Percentiles rank a stretch among this genome's conserved stretches.
Evolutionary conservation across 257 asterid genomes (phyloP).

Genomic region (Solanum sitiens): DNA sequence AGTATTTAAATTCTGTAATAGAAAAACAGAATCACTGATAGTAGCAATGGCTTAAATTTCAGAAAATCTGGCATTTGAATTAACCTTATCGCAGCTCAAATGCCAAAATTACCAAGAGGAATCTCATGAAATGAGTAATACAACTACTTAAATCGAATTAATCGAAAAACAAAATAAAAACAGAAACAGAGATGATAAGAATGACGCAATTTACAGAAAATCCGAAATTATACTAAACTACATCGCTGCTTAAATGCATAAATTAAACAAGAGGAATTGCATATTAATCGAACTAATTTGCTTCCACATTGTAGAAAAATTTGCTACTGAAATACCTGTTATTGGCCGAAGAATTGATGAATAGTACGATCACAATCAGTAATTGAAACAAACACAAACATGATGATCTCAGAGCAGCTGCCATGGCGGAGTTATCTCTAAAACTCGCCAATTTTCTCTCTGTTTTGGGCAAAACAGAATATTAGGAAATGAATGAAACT

Average conservation of each 20-base stretch:
- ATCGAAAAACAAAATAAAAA: background rate
- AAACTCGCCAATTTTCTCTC: background rate
- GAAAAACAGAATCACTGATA: background rate
- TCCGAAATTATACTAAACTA: background rate
- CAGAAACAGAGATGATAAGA: background rate
- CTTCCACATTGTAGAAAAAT: background rate
- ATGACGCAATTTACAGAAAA: background rate
- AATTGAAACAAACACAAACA: conserved; percentile 10
- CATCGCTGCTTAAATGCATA: background rate
- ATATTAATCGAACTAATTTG: background rate
- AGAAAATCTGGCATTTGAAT: background rate
- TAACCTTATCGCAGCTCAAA: background rate
- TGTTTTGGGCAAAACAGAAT: background rate
- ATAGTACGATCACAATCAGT: conserved; percentile 22
- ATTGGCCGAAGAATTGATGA: conserved; percentile 15
- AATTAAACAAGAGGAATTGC: background rate
- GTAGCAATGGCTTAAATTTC: background rate
- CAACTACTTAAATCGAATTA: background rate
- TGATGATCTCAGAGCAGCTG: background rate
- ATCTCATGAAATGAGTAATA: background rate
- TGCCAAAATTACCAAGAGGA: background rate
- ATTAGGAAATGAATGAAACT: background rate
- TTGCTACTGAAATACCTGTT: conserved; percentile 25
- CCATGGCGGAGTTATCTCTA: background rate
- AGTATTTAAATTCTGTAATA: background rate